Base-by-base conservation (phyloP, 139 green algal species). In the Ettlia oleoabundans region DNA sequence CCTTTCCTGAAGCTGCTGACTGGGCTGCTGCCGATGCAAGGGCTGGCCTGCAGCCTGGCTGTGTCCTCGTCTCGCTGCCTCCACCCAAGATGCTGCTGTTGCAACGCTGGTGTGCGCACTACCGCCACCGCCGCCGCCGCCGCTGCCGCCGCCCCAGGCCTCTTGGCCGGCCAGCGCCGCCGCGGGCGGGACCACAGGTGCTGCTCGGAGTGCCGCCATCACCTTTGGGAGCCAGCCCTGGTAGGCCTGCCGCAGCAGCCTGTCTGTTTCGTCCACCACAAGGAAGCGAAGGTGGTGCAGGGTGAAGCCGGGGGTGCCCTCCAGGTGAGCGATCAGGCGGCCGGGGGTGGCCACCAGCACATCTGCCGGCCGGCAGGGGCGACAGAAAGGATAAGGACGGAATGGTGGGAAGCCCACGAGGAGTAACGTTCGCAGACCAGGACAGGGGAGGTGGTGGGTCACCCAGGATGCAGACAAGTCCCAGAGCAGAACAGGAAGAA, bases 211-310 rank as follows among this genome's bases (percentile, higher is more conserved):
- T 33, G 86, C 82, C 0, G 74, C 84, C 41, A 94, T 77, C n/a
- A 97, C 88, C n/a, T 82, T 73, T 0, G 93, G 88, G 71, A 98
- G 89, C 96, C 96, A 99, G 68, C 93, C 91, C 61, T 98, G 92
- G 87, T 98, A 98, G n/a, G 87, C 83, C 89, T 99, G 96, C 1
- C 94, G 86, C 81, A 99, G 91, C 80, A 99, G 88, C 5, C 96
- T 83, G 82, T 99, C 96, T 7, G 92, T 91, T 86, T 98, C 96
- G 63, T 98, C 96, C 13, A 99, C 91, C 7, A 98, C 90, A 72
- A 97, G 85, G 81, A 94, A 96, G 18, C 82, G 80, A 1, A 98
- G 83, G 67, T 84, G 53, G 1, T 58, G 7, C 19, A 97, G 70
- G 21, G 38, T 86, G 53, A 89, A 86, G 22, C 88, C 88, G 1